These are phyloP conservation scores for Eucalyptus cladocalyx DNA, from an alignment of 345 rosid species.

Conservation along the genomic window DNA sequence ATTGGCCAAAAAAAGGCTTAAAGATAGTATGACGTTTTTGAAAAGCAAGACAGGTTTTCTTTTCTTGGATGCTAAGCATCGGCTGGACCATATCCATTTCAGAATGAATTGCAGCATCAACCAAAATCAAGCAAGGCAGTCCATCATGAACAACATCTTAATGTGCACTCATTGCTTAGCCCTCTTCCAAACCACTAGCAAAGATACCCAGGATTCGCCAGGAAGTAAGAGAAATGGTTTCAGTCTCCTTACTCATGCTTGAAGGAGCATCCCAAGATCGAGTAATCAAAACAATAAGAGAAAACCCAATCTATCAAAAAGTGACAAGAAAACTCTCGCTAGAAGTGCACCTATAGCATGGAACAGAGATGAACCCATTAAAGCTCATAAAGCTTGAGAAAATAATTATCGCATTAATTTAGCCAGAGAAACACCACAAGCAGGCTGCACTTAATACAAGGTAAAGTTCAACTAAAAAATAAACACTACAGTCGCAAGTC, in stretches of 20 bases:
- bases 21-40: background rate
- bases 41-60: background rate
- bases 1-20: background rate
- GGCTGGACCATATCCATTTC: background rate
- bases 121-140: background rate
- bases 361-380: background rate
- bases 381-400: background rate
- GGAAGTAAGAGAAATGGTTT: background rate
- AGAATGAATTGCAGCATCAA: background rate
- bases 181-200: background rate
- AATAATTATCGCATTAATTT: background rate
- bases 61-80: background rate
- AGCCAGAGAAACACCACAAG: background rate
- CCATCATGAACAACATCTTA: background rate
- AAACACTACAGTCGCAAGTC: background rate
- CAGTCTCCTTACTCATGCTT: background rate
- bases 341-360: background rate
- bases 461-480: background rate
- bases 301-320: background rate
- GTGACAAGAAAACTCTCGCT: background rate
- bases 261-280: background rate
- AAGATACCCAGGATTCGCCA: background rate
- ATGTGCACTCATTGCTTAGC: background rate
- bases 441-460: background rate
- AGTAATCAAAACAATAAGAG: background rate